A percentile compares a stretch with the other conserved stretches of the same genome.
Conservation (phyloP, 2,329 filamentous ascomycete genomes). For the Tricladium varicosporioides region DNA sequence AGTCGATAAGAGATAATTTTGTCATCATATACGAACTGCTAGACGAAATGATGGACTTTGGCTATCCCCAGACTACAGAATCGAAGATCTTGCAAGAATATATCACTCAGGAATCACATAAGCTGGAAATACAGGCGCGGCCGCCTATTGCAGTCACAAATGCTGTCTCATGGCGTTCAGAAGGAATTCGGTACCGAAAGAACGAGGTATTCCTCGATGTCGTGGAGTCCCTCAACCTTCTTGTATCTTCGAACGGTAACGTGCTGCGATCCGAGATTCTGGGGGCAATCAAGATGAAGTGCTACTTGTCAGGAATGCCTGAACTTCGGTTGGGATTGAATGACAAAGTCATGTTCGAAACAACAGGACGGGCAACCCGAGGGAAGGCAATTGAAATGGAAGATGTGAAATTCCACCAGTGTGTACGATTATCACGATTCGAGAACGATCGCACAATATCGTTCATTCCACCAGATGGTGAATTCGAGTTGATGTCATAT, state of each 20-base stretch:
- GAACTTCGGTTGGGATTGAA: constrained; percentile 92
- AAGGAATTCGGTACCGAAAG: constrained; percentile 97
- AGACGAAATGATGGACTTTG: constrained; percentile 99
- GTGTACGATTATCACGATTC: constrained; percentile 90
- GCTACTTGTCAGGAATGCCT: constrained; percentile 97
- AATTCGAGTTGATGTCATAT: constrained; percentile 99
- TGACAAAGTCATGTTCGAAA: constrained; percentile 99
- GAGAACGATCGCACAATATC: constrained; percentile 98
- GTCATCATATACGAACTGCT: constrained; percentile 98
- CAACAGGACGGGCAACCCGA: constrained; percentile 86
- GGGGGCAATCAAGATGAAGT: constrained; percentile 99
- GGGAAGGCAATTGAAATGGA: constrained; percentile 99
- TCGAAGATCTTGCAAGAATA: constrained; percentile 98
- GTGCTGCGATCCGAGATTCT: constrained; percentile 95
- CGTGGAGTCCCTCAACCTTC: constrained; percentile 91
- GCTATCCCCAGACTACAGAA: constrained; percentile 97
- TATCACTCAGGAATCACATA: constrained; percentile 98
- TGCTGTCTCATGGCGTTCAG: constrained; percentile 94
- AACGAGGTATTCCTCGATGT: constrained; percentile 99
- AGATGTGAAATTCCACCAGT: constrained; percentile 99
- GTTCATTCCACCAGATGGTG: constrained; percentile 96
- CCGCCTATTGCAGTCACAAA: constrained; percentile 98
- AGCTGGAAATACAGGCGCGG: constrained; percentile 92
- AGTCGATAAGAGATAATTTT: constrained; percentile 98
- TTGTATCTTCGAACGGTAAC: constrained; percentile 92